Base-by-base conservation (phyloP, 371 early-diverging fungal species). In the Mucor irregularis region DNA sequence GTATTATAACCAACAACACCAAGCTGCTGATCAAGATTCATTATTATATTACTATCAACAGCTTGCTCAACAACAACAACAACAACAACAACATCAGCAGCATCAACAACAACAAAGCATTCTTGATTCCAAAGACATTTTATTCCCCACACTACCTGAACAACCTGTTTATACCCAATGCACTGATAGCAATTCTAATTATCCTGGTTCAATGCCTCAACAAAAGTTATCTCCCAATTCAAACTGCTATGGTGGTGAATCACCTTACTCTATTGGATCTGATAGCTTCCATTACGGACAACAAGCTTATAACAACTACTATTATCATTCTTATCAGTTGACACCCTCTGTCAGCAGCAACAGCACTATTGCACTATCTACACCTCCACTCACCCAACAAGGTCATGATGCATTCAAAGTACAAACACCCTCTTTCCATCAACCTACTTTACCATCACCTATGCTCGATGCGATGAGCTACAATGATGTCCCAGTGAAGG, bases 121-220 rank as follows among this genome's bases (percentile, higher is more conserved):
- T 19, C 22, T 53, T 24, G 44, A 53, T 16, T 43, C 44, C 17
- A 19, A 39, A 19, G 51, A 51, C 5, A 35, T 51, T 10, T 30
- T 51, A 19, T 51, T 28, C 11, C 26, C 51, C 9, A 49, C 24
- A 33, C 26, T 44, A n/a, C 46, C 14, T 7, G 17, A 46, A 44
- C 24, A 22, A 48, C 48, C 31, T 10, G 7, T 29, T 26, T 40
- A 40, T 39, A 30, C 22, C 25, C 22, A 29, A 28, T n/a, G n/a
- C n/a, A n/a, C n/a, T n/a, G n/a, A 29, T 35, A 53, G n/a, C 43
- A 33, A 53, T 52, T 52, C 40, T 30, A 42, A 11, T 42, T 38
- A 29, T 19, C 38, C 4, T 25, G 26, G 7, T 50, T 37, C 17
- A 38, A 38, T 28, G 38, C 28, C 14, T 37, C 39, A 17, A 22